Percentiles rank a stretch among this genome's conserved stretches.
Conservation (phyloP, 352 stramenopile genomes). For the Labyrinthula sp. region DNA sequence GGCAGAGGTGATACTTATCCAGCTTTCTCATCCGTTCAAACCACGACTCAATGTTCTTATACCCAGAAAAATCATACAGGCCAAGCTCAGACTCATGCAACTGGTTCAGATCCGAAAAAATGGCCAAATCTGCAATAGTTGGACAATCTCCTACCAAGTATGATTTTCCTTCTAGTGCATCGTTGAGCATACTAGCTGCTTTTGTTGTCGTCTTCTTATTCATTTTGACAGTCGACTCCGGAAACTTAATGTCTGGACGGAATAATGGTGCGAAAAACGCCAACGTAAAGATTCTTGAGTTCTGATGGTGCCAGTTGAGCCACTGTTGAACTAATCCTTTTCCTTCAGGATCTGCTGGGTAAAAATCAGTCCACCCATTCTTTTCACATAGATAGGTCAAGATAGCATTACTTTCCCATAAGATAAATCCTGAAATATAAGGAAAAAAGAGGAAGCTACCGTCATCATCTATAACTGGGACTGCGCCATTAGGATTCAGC, state of each 20-base stretch:
- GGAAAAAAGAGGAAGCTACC: too few species aligned
- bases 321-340: constrained; percentile 13
- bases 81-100: not conserved
- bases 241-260: constrained; percentile 22
- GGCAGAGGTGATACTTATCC: constrained; percentile 17
- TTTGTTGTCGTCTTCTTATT: not conserved
- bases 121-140: constrained; percentile 13
- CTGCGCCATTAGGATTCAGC: constrained; percentile 6
- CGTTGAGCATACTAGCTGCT: not conserved
- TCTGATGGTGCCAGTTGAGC: constrained; percentile 27
- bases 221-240: constrained; percentile 3
- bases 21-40: constrained; percentile 8
- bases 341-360: constrained; percentile 2
- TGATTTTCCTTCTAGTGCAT: not conserved
- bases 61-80: constrained; percentile 21
- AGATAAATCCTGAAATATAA: constrained; percentile 4
- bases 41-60: constrained; percentile 5
- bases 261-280: constrained; percentile 23
- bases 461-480: constrained; percentile 15
- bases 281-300: constrained; percentile 18
- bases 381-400: constrained; percentile 19
- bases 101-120: constrained; percentile 15
- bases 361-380: constrained; percentile 3
- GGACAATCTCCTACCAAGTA: constrained; percentile 5
- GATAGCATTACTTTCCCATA: constrained; percentile 22